Percentiles rank a stretch among this genome's conserved stretches.
Conservation (phyloP, 2,329 filamentous ascomycete genomes). For the Sclerotinia sclerotiorum region DNA sequence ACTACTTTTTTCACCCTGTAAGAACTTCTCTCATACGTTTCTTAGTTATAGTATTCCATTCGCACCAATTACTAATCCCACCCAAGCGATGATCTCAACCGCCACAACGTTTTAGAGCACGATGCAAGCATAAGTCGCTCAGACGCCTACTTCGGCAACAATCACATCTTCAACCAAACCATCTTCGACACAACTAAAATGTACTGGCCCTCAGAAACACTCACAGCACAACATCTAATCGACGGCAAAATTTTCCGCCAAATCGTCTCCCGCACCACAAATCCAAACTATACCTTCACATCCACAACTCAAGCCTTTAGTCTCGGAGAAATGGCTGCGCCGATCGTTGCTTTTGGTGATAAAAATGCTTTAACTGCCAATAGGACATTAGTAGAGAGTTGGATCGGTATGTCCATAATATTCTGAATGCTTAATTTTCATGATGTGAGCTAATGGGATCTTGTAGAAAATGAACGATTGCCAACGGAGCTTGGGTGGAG, state of each 20-base stretch:
- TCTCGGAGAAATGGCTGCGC: slow-evolving; percentile 8
- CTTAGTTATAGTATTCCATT: too few species aligned
- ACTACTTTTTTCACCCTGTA: slow-evolving; percentile 38
- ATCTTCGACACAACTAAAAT: slow-evolving; percentile 40
- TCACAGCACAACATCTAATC: slow-evolving; percentile 1
- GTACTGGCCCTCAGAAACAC: background rate
- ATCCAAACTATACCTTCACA: slow-evolving; percentile 1
- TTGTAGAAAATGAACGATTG: slow-evolving; percentile 15
- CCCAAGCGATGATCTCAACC: background rate
- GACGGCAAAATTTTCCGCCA: slow-evolving; percentile 9
- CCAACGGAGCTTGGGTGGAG: slow-evolving; percentile 8
- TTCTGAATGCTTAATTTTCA: rapidly evolving
- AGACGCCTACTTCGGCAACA: slow-evolving; percentile 53
- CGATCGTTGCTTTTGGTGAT: slow-evolving; percentile 11
- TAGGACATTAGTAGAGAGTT: background rate
- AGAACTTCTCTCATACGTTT: background rate
- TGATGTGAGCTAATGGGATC: background rate
- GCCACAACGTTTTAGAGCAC: slow-evolving; percentile 7
- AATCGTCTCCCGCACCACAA: background rate
- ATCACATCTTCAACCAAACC: slow-evolving; percentile 52
- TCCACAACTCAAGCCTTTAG: background rate
- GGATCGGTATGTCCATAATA: background rate
- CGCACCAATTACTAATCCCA: slow-evolving; percentile 30
- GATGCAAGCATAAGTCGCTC: slow-evolving; percentile 42
- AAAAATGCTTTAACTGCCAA: background rate